Conservation (phyloP, 306 rosid genomes). For the Lathyrus sativus region DNA sequence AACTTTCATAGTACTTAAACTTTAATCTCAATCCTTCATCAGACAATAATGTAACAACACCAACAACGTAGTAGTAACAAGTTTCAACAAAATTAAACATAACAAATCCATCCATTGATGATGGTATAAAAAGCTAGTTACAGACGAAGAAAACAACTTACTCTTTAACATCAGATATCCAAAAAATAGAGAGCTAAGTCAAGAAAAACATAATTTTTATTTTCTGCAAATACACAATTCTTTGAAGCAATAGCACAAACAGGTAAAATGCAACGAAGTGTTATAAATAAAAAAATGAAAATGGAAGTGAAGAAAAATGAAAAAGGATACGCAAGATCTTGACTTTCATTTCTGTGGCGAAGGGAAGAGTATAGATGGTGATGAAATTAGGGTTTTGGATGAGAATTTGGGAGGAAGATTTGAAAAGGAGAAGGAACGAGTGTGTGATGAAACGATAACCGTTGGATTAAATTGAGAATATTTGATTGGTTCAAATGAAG, state of each 20-base stretch:
- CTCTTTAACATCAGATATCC: constrained; percentile 52
- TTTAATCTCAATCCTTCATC: no score
- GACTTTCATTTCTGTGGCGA: background rate
- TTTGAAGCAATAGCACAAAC: background rate
- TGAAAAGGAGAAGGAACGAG: background rate
- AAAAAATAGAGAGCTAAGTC: constrained; percentile 37
- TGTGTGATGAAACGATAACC: no score
- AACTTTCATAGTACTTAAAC: no score
- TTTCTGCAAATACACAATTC: constrained; percentile 12
- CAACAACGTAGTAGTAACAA: background rate
- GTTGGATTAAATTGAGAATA: no score
- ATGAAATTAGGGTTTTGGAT: background rate
- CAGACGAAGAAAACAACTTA: constrained; percentile 43
- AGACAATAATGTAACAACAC: no score
- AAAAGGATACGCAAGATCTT: constrained; percentile 12
- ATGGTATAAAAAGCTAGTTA: background rate
- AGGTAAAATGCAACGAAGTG: background rate
- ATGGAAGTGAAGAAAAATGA: background rate
- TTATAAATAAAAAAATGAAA: no score
- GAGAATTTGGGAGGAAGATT: background rate
- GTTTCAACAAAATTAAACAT: background rate
- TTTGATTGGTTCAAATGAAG: no score
- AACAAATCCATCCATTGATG: constrained; percentile 3
- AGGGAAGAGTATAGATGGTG: background rate
- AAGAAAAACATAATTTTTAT: constrained; percentile 45